Evolutionary conservation across 192 early-diverging fungal genomes (phyloP).

Genomic region (Coemansia sp.): DNA sequence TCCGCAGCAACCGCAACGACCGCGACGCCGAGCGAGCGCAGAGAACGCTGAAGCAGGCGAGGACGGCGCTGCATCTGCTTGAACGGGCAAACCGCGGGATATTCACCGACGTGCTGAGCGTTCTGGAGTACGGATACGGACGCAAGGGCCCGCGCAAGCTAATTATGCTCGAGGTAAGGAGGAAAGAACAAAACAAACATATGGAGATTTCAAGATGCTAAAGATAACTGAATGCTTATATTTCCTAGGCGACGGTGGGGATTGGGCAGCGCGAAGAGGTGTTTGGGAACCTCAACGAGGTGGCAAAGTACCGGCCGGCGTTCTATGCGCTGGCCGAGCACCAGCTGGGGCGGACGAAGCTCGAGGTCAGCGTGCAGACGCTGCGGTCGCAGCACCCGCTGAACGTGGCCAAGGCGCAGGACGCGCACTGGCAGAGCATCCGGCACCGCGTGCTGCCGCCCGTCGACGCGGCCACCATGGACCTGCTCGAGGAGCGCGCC

Average conservation of each 20-base stretch:
- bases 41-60: constrained; percentile 19
- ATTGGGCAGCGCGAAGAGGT: constrained; percentile 23
- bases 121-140: constrained; percentile 45
- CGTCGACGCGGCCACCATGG: constrained; percentile 26
- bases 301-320: constrained; percentile 34
- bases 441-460: constrained; percentile 21
- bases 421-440: constrained; percentile 25
- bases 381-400: constrained; percentile 33
- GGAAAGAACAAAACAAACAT: neutral
- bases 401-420: constrained; percentile 46
- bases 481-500: constrained; percentile 29
- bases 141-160: constrained; percentile 38
- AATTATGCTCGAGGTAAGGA: constrained; percentile 28
- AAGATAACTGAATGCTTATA: too few species aligned
- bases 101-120: constrained; percentile 35
- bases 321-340: constrained; percentile 42
- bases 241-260: constrained; percentile 21
- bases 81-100: constrained; percentile 36
- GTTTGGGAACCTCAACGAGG: constrained; percentile 29
- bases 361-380: constrained; percentile 13
- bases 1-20: constrained; percentile 27
- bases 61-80: constrained; percentile 26
- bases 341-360: constrained; percentile 17
- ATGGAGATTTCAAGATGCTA: too few species aligned
- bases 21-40: constrained; percentile 6